phyloP scores from a whole-genome alignment of 768 basidiomycete genomes.

The Lentinula sp. region DNA sequence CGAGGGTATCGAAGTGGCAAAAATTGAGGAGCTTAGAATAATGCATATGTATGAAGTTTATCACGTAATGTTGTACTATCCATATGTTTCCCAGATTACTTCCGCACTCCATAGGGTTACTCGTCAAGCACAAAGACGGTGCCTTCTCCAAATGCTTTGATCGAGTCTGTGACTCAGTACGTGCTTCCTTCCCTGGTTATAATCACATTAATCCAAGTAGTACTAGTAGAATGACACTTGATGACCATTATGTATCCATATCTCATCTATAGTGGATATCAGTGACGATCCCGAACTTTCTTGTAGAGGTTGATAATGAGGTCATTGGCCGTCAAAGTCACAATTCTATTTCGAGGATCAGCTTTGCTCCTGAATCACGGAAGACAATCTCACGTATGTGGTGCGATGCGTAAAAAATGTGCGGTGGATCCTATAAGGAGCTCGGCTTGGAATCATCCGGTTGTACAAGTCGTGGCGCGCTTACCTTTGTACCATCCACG shows the following conservation, averaged over 20 bases:
- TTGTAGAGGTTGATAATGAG: slow-evolving; percentile 68
- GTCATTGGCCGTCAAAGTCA: slow-evolving; percentile 88
- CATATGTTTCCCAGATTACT: too few species aligned
- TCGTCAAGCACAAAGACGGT: too few species aligned
- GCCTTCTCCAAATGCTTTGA: too few species aligned
- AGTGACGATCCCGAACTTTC: slow-evolving; percentile 22
- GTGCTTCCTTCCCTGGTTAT: too few species aligned
- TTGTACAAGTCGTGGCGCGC: not conserved
- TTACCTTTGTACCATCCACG: slow-evolving; percentile 94
- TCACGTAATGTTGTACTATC: too few species aligned
- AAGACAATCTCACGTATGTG: slow-evolving; percentile 64
- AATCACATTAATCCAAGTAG: too few species aligned
- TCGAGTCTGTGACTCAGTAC: too few species aligned
- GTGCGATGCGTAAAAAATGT: slow-evolving; percentile 88
- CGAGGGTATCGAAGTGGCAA: slow-evolving; percentile 61
- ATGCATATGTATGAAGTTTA: not conserved
- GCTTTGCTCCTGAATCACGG: not conserved
- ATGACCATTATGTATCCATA: too few species aligned
- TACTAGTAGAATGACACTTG: too few species aligned
- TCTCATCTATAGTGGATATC: not conserved
- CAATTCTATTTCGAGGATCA: slow-evolving; percentile 45
- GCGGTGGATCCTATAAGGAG: slow-evolving; percentile 74
- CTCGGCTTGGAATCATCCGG: not conserved
- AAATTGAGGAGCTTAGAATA: slow-evolving; percentile 17
- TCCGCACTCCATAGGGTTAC: too few species aligned